These are phyloP conservation scores for Paecilomyces fulvus DNA, from an alignment of 2,329 filamentous ascomycete genomes.

Conservation along the genomic window DNA sequence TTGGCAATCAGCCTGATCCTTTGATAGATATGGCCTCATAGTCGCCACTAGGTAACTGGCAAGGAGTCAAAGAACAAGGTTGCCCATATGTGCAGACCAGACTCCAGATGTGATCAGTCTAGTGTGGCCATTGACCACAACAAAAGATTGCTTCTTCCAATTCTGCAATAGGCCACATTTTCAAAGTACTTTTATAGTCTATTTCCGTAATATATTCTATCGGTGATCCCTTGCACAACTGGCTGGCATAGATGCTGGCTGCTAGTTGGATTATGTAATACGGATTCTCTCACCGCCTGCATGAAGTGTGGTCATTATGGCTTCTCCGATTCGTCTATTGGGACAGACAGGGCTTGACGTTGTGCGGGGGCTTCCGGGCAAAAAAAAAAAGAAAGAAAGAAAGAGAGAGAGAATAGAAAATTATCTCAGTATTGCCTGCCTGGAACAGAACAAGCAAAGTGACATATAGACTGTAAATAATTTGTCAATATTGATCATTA, in stretches of 20 bases:
- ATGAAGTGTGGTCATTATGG: not conserved
- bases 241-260: too few relatives aligned
- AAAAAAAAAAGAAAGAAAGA: not conserved
- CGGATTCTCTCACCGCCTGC: not conserved
- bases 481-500: not conserved
- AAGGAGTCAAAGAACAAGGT: not conserved
- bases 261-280: not conserved
- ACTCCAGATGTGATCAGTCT: not conserved
- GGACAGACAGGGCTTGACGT: not conserved
- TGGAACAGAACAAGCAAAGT: not conserved
- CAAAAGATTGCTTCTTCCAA: not conserved
- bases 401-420: not conserved
- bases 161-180: not conserved
- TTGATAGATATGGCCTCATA: not conserved
- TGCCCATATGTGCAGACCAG: not conserved
- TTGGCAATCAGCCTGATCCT: not conserved
- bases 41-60: not conserved
- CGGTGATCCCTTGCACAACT: too few relatives aligned
- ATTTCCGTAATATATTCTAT: too few relatives aligned
- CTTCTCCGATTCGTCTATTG: not conserved
- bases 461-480: not conserved
- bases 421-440: not conserved
- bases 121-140: not conserved
- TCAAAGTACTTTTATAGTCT: too few relatives aligned
- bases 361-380: not conserved